Base-by-base conservation (phyloP, 345 rosid genomes). In the Aquilaria sinensis region DNA sequence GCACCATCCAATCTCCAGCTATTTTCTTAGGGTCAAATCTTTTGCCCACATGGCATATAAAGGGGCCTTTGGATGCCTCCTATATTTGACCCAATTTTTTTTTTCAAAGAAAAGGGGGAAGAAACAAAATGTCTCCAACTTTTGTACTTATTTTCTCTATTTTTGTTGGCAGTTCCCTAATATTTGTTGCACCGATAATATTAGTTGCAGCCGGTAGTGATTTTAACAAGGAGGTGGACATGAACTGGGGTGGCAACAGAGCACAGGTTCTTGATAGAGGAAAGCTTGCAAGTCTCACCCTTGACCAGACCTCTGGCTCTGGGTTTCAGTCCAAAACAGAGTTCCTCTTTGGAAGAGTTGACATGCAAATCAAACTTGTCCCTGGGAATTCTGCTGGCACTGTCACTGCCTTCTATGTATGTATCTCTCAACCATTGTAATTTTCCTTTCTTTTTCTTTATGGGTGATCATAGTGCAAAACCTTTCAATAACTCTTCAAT, bases 351-450 rank as follows among this genome's bases (percentile, higher is more conserved):
- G 77, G 72, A 11, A 54, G 67, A 43, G n/a, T 73, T 32, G 66
- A 64, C 33, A 64, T 63, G 72, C 58, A 68, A 41, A 12, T 73
- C 62, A 73, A 67, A 57, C 72, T 73, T 12, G 73, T 68, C 14
- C 30, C 72, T 6, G 70, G 77, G 2, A 61, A 73, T 69, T 73
- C 77, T 50, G 72, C 77, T 50, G 77, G 77, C 14, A 68, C 77
- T 13, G 77, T 73, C 31, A 64, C 77, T 50, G 70, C 72, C 12
- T 73, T 47, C 60, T 73, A 73, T 41, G 76, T 73, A 41, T 12
- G 58, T 48, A 6, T 11, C 12, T 54, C 37, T 32, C 43, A 9
- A 9, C 49, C 43, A 34, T 37, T 32, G 9, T 8, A 30, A 29
- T 49, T 61, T 49, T 2, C 8, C 3, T 51, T 51, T 2, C 54